Base-by-base conservation (phyloP, 2,329 filamentous ascomycete genomes). In the Thelonectria rubi region DNA sequence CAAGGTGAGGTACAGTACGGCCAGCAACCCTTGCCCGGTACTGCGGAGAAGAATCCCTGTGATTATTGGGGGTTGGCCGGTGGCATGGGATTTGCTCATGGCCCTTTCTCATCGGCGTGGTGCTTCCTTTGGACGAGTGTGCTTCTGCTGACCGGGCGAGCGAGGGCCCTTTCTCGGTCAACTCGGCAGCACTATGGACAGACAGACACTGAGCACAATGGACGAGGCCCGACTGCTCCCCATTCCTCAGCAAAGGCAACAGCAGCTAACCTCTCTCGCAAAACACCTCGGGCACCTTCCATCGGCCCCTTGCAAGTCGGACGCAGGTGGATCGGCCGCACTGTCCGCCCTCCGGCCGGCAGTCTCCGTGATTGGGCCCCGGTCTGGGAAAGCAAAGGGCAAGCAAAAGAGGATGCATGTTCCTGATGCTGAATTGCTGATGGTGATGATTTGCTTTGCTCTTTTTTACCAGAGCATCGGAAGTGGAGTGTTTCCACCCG, bases 331-430 rank as follows among this genome's bases (percentile, higher is more conserved):
- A 54, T 42, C 62, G 8, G 12, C 43, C 24, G 43, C 39, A 39
- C 64, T 55, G 62, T 42, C 58, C 62, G 60, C 40, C 3, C 7
- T 21, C 56, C 62, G 59, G 64, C 64, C 62, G 64, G 65, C 42
- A 68, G 45, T 60, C 60, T 59, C 69, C 67, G 69, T 71, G 64
- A 71, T 71, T 71, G 69, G 43, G 60, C 47, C 55, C 52, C 54
- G 54, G 59, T 50, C 17, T 30, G 7, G 7, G 7, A 7, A 24
- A 7, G 7, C 4, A 12, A 15, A 42, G n/a, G 3, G 11, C 3
- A 39, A 5, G 37, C 37, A 3, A 39, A 14, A n/a, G 37, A 14
- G 11, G 3, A 39, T n/a, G n/a, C n/a, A 39, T 39, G 37, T n/a
- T 24, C 24, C 24, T 24, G 39, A 42, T n/a, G 39, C 24, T 24